Conservation (phyloP, 106 monocot species). For the Phalaenopsis aphrodite region DNA sequence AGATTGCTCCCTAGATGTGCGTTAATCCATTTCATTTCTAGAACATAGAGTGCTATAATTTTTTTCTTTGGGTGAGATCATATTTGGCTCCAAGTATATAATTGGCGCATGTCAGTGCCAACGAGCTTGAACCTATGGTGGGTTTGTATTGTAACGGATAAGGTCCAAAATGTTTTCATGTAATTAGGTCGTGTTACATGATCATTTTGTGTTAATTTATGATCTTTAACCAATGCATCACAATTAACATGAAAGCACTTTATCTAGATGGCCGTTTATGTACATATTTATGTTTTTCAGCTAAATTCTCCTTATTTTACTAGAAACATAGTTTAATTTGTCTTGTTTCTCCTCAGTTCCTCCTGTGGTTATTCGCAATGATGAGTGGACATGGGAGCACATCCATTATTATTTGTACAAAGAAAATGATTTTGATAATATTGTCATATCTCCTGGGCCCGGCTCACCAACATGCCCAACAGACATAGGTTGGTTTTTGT, state of each 20-base stretch:
- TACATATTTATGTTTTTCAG: background rate
- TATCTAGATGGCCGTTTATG: background rate
- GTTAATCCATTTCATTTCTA: too few species aligned
- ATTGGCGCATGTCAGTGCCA: too few species aligned
- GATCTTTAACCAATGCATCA: background rate
- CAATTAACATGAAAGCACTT: background rate
- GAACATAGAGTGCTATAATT: too few species aligned
- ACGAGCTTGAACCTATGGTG: too few species aligned
- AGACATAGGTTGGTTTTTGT: constrained; percentile 57
- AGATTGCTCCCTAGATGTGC: too few species aligned
- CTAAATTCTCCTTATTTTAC: background rate
- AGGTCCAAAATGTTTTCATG: background rate
- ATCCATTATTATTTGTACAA: constrained; percentile 35
- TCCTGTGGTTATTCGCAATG: constrained; percentile 85
- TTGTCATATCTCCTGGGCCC: constrained; percentile 96
- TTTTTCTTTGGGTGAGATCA: too few species aligned
- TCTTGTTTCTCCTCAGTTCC: constrained; percentile 38
- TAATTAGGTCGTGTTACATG: background rate
- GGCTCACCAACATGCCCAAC: constrained; percentile 69
- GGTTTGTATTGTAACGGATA: too few species aligned
- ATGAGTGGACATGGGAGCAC: constrained; percentile 91
- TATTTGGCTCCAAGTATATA: too few species aligned
- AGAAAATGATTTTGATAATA: constrained; percentile 79
- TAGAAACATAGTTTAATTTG: constrained; percentile 3
- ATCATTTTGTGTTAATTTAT: background rate